A percentile compares a stretch with the other conserved stretches of the same genome.
Evolutionary conservation across 1,139 yeast species (phyloP).

Genomic region (Magnusiomyces clavatus): DNA sequence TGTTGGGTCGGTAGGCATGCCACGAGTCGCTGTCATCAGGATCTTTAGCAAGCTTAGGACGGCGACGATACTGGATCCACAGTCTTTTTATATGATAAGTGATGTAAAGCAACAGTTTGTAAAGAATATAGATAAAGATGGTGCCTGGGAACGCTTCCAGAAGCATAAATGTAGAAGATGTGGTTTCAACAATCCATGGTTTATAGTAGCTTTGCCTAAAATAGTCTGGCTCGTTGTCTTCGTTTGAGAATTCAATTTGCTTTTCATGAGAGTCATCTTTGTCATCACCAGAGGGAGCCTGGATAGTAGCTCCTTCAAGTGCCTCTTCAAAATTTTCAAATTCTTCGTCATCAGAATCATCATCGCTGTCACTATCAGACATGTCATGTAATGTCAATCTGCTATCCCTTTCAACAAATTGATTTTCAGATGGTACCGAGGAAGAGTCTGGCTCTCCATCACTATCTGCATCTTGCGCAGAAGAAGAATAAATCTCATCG

Average conservation of each 20-base stretch:
- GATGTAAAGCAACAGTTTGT: conserved; percentile 7
- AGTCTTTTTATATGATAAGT: conserved; percentile 3
- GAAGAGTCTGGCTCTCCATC: no score
- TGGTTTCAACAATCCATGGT: conserved; percentile 3
- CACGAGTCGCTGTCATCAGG: background rate
- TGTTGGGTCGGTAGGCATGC: background rate
- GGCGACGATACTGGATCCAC: conserved; percentile 6
- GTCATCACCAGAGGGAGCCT: no score
- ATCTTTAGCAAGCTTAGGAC: conserved; percentile 1
- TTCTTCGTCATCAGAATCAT: background rate
- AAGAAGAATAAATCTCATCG: no score
- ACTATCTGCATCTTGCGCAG: no score
- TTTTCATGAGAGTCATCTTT: no score
- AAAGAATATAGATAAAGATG: conserved; percentile 8
- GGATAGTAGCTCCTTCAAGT: background rate
- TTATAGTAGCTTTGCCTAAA: background rate
- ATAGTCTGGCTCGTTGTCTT: background rate
- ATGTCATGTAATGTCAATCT: no score
- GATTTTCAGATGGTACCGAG: no score
- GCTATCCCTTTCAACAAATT: no score
- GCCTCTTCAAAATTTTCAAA: background rate
- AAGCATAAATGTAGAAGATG: conserved; percentile 7
- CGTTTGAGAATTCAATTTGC: no score
- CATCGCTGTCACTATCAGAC: no score
- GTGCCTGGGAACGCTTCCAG: conserved; percentile 14